Percentiles rank a stretch among this genome's conserved stretches.
Conservation (phyloP, 768 basidiomycete genomes). For the Tricholomella constricta region DNA sequence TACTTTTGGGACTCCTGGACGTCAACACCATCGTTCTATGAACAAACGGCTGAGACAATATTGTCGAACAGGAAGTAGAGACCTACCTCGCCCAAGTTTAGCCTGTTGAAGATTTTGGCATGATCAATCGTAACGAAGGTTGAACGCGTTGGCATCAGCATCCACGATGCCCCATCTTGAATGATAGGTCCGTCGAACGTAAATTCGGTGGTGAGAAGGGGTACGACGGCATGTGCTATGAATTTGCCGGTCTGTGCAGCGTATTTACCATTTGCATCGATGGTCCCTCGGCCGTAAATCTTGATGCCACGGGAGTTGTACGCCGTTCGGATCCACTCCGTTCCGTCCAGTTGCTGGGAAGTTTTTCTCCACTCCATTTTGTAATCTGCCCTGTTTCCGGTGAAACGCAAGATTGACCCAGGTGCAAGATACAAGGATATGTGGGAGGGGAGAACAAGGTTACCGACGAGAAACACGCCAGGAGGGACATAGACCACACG, state of each 20-base stretch:
- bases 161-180: conserved; percentile 8
- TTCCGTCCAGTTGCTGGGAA: conserved; percentile 5
- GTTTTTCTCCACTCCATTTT: conserved; percentile 9
- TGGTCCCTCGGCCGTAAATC: conserved; percentile 11
- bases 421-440: conserved; percentile 7
- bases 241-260: conserved; percentile 9
- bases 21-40: conserved; percentile 8
- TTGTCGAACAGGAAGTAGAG: too few species aligned
- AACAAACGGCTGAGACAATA: neutral
- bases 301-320: conserved; percentile 8
- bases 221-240: conserved; percentile 14
- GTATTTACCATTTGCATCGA: conserved; percentile 5
- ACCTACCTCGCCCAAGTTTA: conserved; percentile 7
- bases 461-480: conserved; percentile 8
- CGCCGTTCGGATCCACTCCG: conserved; percentile 13
- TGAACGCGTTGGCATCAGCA: conserved; percentile 7
- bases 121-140: conserved; percentile 11
- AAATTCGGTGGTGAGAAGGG: conserved; percentile 3
- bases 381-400: conserved; percentile 9
- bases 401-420: conserved; percentile 7
- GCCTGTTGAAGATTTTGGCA: conserved; percentile 7
- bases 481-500: conserved; percentile 10
- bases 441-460: conserved; percentile 8
- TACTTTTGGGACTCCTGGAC: conserved; percentile 9
- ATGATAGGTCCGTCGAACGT: conserved; percentile 11